Base-by-base conservation (phyloP, 441 rosid species). In the Aleurites moluccanus region DNA sequence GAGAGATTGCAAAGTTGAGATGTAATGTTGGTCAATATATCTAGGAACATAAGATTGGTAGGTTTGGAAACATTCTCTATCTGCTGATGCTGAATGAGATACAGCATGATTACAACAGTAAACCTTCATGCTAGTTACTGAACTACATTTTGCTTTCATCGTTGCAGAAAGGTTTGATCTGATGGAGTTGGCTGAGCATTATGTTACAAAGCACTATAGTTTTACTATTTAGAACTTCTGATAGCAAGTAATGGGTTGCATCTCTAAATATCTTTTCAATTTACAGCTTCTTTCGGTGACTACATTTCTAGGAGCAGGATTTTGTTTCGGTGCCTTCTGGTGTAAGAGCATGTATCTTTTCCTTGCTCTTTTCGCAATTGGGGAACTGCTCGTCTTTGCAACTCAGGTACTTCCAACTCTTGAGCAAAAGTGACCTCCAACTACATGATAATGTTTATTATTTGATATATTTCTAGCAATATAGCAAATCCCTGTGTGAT, bases 301-400 rank as follows among this genome's bases (percentile, higher is more conserved):
- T 70, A 93, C 98, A 21, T 84, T 95, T 79, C 6, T 86, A 25
- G 99, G 99, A 62, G 99, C 89, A 67, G 52, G 84, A 59, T 91
- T 87, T 78, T 95, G 99, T 85, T 95, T 95, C 61, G 67, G 77
- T 73, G 96, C 98, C 78, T 95, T 95, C 81, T 93, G 95, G 76
- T 86, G 84, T 53, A 91, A 91, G 86, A 93, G 81, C 93, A 80
- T 95, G 97, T 93, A 93, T 63, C 80, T 81, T 74, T 95, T 95
- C 86, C 88, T 95, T 76, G 97, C 87, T 69, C 82, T 95, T 64
- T 95, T 95, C 60, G 87, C 92, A 55, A 73, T 93, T 70, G 98
- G 98, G 61, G 99, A 95, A 81, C 84, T 95, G 27, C 89, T 95
- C 71, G 81, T 95, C 81, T 95, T 95, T 77, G 95, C 98, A 72